Conservation (phyloP, 495 filamentous ascomycete species). For the Astrothelium subdiscretum region DNA sequence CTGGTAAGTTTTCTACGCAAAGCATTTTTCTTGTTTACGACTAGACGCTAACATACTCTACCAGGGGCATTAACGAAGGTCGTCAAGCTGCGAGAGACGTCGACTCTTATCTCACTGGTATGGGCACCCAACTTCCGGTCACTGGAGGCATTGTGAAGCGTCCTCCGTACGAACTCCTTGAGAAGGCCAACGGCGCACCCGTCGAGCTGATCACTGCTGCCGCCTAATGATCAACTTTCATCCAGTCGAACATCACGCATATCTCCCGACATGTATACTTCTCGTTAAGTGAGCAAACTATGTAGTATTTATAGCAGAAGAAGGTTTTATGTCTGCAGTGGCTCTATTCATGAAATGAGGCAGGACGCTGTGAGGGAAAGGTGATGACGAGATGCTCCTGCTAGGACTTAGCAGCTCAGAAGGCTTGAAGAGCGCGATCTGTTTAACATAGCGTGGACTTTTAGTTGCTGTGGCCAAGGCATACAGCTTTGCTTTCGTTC, state of each 20-base stretch:
- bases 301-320: no score
- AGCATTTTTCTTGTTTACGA: background rate
- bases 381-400: no score
- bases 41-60: background rate
- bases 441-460: background rate
- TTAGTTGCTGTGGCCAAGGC: background rate
- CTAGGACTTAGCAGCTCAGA: no score
- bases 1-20: slow-evolving; percentile 68
- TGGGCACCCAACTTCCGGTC: slow-evolving; percentile 69
- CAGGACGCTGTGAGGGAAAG: no score
- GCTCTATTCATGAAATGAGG: no score
- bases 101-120: slow-evolving; percentile 72
- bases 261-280: background rate
- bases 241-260: background rate
- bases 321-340: no score
- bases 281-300: no score
- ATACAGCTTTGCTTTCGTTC: background rate
- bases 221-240: slow-evolving; percentile 12
- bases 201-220: slow-evolving; percentile 25
- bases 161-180: slow-evolving; percentile 49
- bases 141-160: slow-evolving; percentile 91
- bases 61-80: slow-evolving; percentile 99
- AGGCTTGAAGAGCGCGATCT: no score
- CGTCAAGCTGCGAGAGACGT: slow-evolving; percentile 89
- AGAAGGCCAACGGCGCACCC: slow-evolving; percentile 21